Base-by-base conservation (phyloP, 1,139 yeast genomes). In the Yamadazyma diddensiae region DNA sequence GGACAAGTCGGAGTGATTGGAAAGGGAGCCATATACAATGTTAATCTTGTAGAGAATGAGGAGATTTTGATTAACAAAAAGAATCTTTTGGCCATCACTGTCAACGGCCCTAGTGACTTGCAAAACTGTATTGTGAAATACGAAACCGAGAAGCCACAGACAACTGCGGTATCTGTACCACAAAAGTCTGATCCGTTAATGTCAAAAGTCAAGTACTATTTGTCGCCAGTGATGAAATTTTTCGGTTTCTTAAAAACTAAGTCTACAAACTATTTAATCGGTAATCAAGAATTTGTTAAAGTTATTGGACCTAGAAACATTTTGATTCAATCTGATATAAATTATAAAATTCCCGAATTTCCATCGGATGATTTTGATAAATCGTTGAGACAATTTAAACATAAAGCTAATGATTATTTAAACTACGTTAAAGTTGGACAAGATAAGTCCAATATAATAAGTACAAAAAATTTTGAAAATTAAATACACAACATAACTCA, bases 1-100 rank as follows among this genome's bases (percentile, higher is more conserved):
- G 86, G 86, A 0, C 70, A 66, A 34, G 65, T 66, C 2, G 79
- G 78, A 2, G 43, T 79, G n/a, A 70, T 66, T 11, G 84, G 82
- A 1, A 57, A 60, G 19, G 84, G 85, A 1, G 62, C 73, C n/a
- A 55, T 79, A 14, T 76, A 76, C 50, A 67, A 65, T 36, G 55
- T 78, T 21, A 61, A 59, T 21, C 52, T 79, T 16, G 59, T 49
- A 4, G 65, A 57, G 11, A 65, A 55, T 11, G 84, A 79, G 43
- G 73, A 72, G 31, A 53, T 77, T 13, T 51, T 76, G 29, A 61
- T 79, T 16, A 72, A 66, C 42, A 65, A 61, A 35, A 50, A 61
- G 8, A 68, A 73, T 40, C 49, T 79, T 28, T 53, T 79, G 33
- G 84, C 74, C 1, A 45, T 75, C 2, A 72, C 75, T 9, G 69